Base-by-base conservation (phyloP, 1,284 basidiomycete species). In the Retiboletus fuscus region DNA sequence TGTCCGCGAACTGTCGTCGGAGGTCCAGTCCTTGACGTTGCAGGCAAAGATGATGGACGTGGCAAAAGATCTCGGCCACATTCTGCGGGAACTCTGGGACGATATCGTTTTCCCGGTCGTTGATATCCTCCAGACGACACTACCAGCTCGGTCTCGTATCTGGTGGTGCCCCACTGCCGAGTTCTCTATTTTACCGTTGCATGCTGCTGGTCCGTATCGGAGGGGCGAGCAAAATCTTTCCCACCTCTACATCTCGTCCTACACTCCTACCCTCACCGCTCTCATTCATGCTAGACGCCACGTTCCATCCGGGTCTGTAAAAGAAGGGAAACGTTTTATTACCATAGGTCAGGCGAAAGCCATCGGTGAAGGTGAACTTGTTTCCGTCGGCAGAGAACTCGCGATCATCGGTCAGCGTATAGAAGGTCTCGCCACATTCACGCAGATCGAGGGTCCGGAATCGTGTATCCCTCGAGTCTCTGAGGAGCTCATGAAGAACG, bases 121-220 rank as follows among this genome's bases (percentile, higher is more conserved):
- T 34, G 12, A 58, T 34, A 24, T 39, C 22, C 55, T 58, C 0
- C 55, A 7, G 55, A 58, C 55, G 55, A 58, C 18, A 34, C 18
- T 30, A 34, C 55, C 55, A 30, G 30, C 30, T 39, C 30, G 24
- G 20, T 58, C 55, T 34, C 55, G 55, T 30, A 58, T 58, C 22
- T 58, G 55, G 55, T 58, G 55, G 55, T 58, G 55, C 30, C 55
- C 55, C 30, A 58, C 55, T 58, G 55, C 55, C 55, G 55, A 58
- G 55, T 58, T 58, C 55, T 58, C 55, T 34, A 3, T 24, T 58
- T 30, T 58, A 58, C 55, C 55, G 30, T 58, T 58, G 55, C 55
- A 58, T 34, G 55, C 55, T 22, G 55, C 55, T 5, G 55, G 55
- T 58, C 55, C 55, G 7, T 58, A 58, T 58, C 28, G 30, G 55